These are phyloP conservation scores for Fusarium falciforme DNA, from an alignment of 2,329 filamentous ascomycete genomes.

Conservation along the genomic window DNA sequence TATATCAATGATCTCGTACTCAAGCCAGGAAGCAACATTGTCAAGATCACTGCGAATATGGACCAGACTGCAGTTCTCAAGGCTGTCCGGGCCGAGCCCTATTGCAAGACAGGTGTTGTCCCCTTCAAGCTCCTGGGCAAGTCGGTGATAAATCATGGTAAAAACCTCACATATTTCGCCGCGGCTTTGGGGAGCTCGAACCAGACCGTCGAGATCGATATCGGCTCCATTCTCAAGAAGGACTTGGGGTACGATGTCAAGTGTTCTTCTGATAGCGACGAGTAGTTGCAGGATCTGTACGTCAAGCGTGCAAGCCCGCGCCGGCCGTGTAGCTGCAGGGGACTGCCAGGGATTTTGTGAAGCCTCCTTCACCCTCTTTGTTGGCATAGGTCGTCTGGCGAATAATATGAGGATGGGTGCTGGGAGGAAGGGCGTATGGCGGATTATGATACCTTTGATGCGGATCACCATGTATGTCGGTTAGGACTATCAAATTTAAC, in stretches of 20 bases:
- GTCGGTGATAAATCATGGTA: conserved; percentile 61
- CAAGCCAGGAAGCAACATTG: conserved; percentile 67
- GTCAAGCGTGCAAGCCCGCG: neutral
- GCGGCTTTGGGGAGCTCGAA: conserved; percentile 64
- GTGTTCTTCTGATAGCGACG: conserved; percentile 29
- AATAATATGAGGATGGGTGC: conserved; percentile 29
- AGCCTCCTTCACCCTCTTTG: neutral
- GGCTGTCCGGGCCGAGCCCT: conserved; percentile 52
- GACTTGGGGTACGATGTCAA: conserved; percentile 44
- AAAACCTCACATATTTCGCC: conserved; percentile 67
- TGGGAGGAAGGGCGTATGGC: conserved; percentile 38
- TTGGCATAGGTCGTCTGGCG: conserved; percentile 1
- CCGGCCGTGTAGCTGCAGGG: neutral
- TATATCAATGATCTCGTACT: conserved; percentile 70
- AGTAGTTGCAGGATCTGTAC: conserved; percentile 4
- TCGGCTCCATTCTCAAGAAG: conserved; percentile 56
- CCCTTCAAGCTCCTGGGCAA: conserved; percentile 67
- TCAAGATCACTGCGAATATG: conserved; percentile 65
- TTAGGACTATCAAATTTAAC: conserved; percentile 24
- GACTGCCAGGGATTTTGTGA: neutral
- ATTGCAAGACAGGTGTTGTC: conserved; percentile 66
- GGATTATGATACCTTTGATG: conserved; percentile 49
- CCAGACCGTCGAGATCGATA: conserved; percentile 64
- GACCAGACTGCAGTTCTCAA: conserved; percentile 61
- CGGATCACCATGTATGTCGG: conserved; percentile 24